Evolutionary conservation across 2,329 filamentous ascomycete genomes (phyloP), one percentile per base, ranked within the genome.

Genomic region (Aspergillus sp.): DNA sequence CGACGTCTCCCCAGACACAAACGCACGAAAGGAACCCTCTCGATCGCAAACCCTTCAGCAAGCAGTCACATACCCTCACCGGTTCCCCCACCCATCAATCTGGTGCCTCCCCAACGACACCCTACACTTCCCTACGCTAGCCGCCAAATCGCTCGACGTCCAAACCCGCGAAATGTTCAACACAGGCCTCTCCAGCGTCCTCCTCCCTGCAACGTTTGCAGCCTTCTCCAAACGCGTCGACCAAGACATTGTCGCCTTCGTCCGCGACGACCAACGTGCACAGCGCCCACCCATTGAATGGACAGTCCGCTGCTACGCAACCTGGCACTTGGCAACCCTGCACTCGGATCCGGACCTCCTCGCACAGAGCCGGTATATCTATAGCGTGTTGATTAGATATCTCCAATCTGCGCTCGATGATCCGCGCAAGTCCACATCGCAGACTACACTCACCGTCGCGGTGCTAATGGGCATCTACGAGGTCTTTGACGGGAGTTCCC

Each of bases 391-490:
- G 1, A 17, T 65, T 5, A 46, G 41, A 2, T 49, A 19, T 15
- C 38, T 65, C 4, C 9, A 8, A 17, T 13, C 17, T 13, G 28
- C 54, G 19, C 7, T 63, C 3, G 48, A 53, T n/a, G 25, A 59
- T 34, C 63, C 61, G 4, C 17, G 22, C n/a, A 38, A 22, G 15
- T 51, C 31, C 19, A 55, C 43, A 34, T 59, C 52, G 1, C 61
- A 66, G n/a, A 38, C 34, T 4, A 56, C 59, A 2, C 47, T 64
- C 4, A 54, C 38, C 0, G 47, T 48, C 9, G 61, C 57, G 5
- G 31, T 64, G 13, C 23, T 66, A 13, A 23, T 64, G 3, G 54
- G 25, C 2, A 34, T 66, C 7, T 66, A 61, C 38, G 64, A 66
- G 41, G 58, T 66, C 52, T 17, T 66, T 11, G 64, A 66, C 41